Percentiles rank a stretch among this genome's conserved stretches.
These are phyloP conservation scores for Pichia sp. DNA, from an alignment of 1,139 yeast species.

Conservation along the genomic window DNA sequence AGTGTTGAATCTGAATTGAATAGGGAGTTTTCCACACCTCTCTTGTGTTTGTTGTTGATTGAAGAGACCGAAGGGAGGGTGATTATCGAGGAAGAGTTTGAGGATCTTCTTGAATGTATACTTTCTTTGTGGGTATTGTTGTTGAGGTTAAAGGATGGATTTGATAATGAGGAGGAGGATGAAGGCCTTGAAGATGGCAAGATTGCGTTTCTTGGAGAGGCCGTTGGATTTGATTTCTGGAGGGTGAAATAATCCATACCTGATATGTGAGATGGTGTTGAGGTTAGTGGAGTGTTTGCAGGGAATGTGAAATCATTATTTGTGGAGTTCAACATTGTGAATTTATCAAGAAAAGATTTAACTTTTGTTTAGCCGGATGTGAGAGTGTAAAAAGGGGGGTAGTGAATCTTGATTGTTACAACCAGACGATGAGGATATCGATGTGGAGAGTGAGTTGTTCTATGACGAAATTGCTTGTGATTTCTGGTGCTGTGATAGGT, in stretches of 20 bases:
- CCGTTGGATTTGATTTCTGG: not conserved
- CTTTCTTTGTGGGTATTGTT: not conserved
- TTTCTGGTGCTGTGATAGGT: too few species aligned
- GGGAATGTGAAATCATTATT: slow-evolving; percentile 7
- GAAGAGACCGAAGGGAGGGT: not conserved
- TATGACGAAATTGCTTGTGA: too few species aligned
- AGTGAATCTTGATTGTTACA: too few species aligned
- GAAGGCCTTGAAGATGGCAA: not conserved
- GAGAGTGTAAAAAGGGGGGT: too few species aligned
- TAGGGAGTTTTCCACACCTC: slow-evolving; percentile 8
- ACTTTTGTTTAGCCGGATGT: too few species aligned
- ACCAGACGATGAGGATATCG: too few species aligned
- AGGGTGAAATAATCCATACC: slow-evolving; percentile 2
- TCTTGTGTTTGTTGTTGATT: slow-evolving; percentile 8
- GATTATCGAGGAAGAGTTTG: slow-evolving; percentile 2
- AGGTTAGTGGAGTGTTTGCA: not conserved
- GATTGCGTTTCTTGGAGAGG: not conserved
- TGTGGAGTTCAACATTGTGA: slow-evolving; percentile 2
- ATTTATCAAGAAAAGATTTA: too few species aligned
- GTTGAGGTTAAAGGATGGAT: not conserved
- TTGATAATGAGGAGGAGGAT: not conserved
- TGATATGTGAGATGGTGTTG: slow-evolving; percentile 1
- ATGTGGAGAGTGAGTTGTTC: too few species aligned
- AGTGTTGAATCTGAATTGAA: slow-evolving; percentile 18
- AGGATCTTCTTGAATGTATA: not conserved